phyloP scores from a whole-genome alignment of 2,329 filamentous ascomycete species.

The Nemania abortiva region DNA sequence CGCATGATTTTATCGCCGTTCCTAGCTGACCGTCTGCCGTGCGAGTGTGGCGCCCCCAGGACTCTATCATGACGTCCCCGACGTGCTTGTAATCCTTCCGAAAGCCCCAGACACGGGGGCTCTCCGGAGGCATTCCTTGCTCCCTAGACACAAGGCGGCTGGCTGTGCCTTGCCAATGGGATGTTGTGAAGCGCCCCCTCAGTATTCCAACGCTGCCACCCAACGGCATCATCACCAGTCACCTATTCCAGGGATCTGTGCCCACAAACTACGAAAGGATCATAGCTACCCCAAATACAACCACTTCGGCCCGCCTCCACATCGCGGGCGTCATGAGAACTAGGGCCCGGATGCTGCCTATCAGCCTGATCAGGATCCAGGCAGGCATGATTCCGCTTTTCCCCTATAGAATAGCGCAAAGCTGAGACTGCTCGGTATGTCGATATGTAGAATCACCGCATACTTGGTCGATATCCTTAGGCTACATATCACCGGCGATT shows the following conservation, averaged over 20 bases:
- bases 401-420: background rate
- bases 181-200: too few relatives aligned
- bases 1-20: background rate
- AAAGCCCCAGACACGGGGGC: background rate
- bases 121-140: background rate
- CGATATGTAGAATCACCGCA: background rate
- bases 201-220: background rate
- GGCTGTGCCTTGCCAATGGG: background rate
- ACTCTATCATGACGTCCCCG: background rate
- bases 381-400: background rate
- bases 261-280: background rate
- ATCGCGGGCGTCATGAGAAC: background rate
- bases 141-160: background rate
- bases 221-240: background rate
- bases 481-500: background rate
- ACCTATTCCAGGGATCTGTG: background rate
- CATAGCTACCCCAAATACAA: background rate
- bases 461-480: background rate
- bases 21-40: background rate
- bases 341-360: background rate
- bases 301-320: background rate
- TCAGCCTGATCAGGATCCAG: background rate
- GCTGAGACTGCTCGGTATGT: background rate
- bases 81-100: constrained; percentile 1
- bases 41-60: constrained; percentile 1